Conservation (phyloP, 345 rosid genomes). For the sweet orange (Citrus sinensis) region DVS_A1.0 CM039164.1:15882001-15882500, state of each 20-base stretch:
- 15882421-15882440: background rate
- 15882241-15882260: background rate
- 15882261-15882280: background rate
- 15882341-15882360: background rate
- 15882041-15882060: background rate
- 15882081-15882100: background rate
- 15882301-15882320: background rate
- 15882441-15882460: constrained; percentile 6
- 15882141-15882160: background rate
- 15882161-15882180: background rate
- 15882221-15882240: background rate
- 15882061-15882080: background rate
- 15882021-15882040: background rate
- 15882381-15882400: background rate
- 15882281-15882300: background rate
- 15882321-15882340: background rate
- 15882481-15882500: constrained; percentile 1
- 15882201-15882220: background rate
- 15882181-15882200: background rate
- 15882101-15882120: background rate
- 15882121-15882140: background rate
- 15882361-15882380: background rate
- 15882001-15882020: background rate
- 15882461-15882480: constrained; percentile 3
- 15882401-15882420: background rate